Percentiles rank a stretch among this genome's conserved stretches.
Conservation (phyloP, 345 rosid species). For the Garcia nutans region DNA sequence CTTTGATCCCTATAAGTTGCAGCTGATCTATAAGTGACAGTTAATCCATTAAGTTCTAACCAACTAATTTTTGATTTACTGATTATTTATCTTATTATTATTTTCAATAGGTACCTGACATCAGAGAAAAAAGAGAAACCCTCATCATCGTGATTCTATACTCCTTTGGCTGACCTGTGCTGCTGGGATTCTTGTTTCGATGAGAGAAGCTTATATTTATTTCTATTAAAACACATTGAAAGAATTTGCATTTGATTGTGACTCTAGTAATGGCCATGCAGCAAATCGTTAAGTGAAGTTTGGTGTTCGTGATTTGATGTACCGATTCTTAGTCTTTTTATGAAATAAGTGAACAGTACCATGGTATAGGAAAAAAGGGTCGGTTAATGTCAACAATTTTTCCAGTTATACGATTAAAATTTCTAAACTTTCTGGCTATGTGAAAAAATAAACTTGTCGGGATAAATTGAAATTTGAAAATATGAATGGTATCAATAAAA, state of each 20-base stretch:
- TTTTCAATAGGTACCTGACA: slow-evolving; percentile 24
- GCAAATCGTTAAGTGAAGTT: background rate
- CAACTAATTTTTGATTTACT: background rate
- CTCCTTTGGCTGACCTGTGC: background rate
- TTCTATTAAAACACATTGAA: background rate
- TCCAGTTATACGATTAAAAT: too few species aligned
- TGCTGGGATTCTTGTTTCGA: background rate
- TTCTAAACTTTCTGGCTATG: too few species aligned
- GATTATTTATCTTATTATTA: background rate
- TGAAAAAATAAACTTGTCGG: too few species aligned
- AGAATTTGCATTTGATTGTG: background rate
- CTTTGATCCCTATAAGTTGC: background rate
- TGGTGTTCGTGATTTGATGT: background rate
- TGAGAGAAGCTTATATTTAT: background rate
- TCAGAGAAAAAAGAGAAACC: slow-evolving; percentile 24
- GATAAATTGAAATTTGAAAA: too few species aligned
- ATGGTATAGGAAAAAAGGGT: too few species aligned
- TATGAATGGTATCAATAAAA: too few species aligned
- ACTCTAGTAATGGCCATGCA: background rate
- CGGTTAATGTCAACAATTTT: too few species aligned
- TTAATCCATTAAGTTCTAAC: background rate
- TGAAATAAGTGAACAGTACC: background rate
- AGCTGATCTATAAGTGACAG: background rate
- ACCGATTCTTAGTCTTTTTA: background rate
- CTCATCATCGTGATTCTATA: slow-evolving; percentile 12